Percentiles rank a stretch among this genome's conserved stretches.
These are phyloP conservation scores for Xylariaceae sp. DNA, from an alignment of 2,329 filamentous ascomycete species.

Conservation along the genomic window DNA sequence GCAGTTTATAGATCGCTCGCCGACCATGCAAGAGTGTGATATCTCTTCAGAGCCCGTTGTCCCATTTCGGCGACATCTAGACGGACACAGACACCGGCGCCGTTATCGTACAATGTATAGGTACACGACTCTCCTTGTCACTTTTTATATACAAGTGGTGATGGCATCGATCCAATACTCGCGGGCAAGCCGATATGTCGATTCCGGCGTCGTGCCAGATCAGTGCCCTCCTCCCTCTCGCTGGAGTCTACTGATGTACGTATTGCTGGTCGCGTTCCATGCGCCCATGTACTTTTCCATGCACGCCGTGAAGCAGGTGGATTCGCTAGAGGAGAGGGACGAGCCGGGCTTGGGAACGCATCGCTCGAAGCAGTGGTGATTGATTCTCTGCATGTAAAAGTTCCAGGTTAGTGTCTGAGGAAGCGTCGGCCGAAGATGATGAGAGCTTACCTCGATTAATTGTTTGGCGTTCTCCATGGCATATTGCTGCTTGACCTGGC, in stretches of 20 bases:
- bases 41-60: too few species aligned
- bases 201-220: not conserved
- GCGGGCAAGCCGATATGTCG: not conserved
- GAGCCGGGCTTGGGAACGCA: slow-evolving; percentile 68
- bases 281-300: slow-evolving; percentile 82
- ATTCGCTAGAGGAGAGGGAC: slow-evolving; percentile 63
- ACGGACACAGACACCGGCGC: too few species aligned
- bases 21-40: too few species aligned
- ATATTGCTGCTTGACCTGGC: slow-evolving; percentile 60
- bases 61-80: too few species aligned
- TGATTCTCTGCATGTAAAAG: slow-evolving; percentile 59
- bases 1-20: too few species aligned
- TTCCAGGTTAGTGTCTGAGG: not conserved
- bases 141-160: not conserved
- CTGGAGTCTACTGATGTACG: slow-evolving; percentile 63
- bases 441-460: slow-evolving; percentile 60
- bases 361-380: slow-evolving; percentile 75
- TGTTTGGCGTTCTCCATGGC: slow-evolving; percentile 65
- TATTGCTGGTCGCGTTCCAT: slow-evolving; percentile 70
- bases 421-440: not conserved
- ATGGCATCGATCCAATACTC: too few species aligned
- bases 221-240: slow-evolving; percentile 25
- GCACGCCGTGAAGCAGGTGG: slow-evolving; percentile 68
- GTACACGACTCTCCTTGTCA: not conserved
- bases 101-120: too few species aligned